Base-by-base conservation (phyloP, 257 asterid genomes). In the Solanum lycopersicoides region DNA sequence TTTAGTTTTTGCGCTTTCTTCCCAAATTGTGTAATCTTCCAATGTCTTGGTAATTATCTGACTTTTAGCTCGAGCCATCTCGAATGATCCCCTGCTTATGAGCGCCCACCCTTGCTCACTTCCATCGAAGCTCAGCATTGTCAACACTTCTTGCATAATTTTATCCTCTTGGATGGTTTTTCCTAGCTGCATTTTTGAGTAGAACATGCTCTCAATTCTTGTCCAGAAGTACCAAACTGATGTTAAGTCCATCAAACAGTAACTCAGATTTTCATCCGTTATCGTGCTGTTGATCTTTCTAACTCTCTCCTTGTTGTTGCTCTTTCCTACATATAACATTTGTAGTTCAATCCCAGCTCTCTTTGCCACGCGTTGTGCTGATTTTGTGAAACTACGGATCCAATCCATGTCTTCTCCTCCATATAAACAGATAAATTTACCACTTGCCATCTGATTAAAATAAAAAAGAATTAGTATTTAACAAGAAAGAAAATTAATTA, bases 51-150 rank as follows among this genome's bases (percentile, higher is more conserved):
- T 60, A 87, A 96, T 90, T 2, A 87, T 83, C 12, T 92, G 91
- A 3, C 93, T 95, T 65, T 91, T 94, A 11, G 95, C 96, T 86
- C 96, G 76, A 0, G 99, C 96, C 89, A 94, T 92, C 35, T 88
- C 90, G 15, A 83, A 90, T 2, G 94, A 73, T 41, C 98, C 99
- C 45, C 88, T 87, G 86, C 98, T 90, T 11, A 95, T 88, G 9
- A 96, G 83, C 2, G 98, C 99, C 99, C 99, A 96, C 2, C 98
- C 97, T 71, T 93, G 88, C 35, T 95, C 95, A 65, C 90, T 91
- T 2, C 92, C 94, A 3, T 91, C 94, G 28, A 89, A 93, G 28
- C 95, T 90, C 59, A 95, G 96, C 89, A 95, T 77, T 18, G 96
- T 92, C 63, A 93, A 72, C 30, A 94, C 95, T 86, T 94, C 98